Percentiles rank a stretch among this genome's conserved stretches.
These are phyloP conservation scores for Diospyros kaki DNA, from an alignment of 148 eudicot species.

Conservation along the genomic window DNA sequence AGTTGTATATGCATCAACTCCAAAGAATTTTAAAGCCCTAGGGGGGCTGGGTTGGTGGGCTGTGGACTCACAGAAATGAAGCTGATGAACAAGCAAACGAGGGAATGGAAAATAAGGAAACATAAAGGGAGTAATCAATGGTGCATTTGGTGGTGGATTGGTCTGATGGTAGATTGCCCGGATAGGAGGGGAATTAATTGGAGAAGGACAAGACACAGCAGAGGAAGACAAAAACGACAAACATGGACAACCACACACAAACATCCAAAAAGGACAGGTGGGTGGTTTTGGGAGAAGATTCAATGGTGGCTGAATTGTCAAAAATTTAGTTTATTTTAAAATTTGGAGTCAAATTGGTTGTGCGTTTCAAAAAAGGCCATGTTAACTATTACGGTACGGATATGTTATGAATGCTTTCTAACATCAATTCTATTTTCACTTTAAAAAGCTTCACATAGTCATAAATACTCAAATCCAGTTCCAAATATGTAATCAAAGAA, in stretches of 20 bases:
- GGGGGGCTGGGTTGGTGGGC: neutral
- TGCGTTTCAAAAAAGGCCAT: no score
- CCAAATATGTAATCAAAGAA: no score
- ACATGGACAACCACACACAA: conserved; percentile 31
- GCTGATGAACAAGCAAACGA: neutral
- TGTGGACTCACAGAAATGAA: no score
- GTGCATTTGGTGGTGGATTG: neutral
- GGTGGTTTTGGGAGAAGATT: conserved; percentile 6
- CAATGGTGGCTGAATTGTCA: no score
- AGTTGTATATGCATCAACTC: neutral
- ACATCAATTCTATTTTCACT: no score
- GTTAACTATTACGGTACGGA: no score
- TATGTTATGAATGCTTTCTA: no score
- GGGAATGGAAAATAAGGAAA: neutral
- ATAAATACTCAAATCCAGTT: no score
- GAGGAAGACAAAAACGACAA: neutral
- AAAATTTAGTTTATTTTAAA: no score
- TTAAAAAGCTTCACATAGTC: no score
- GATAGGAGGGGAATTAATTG: neutral
- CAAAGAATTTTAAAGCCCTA: neutral
- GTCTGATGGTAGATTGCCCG: neutral
- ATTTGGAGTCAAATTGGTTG: no score
- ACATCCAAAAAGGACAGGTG: conserved; percentile 8
- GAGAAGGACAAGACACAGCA: neutral
- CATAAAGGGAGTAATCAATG: neutral